phyloP scores from a whole-genome alignment of 2,329 filamentous ascomycete genomes.

The Albifimbria verrucaria region DNA sequence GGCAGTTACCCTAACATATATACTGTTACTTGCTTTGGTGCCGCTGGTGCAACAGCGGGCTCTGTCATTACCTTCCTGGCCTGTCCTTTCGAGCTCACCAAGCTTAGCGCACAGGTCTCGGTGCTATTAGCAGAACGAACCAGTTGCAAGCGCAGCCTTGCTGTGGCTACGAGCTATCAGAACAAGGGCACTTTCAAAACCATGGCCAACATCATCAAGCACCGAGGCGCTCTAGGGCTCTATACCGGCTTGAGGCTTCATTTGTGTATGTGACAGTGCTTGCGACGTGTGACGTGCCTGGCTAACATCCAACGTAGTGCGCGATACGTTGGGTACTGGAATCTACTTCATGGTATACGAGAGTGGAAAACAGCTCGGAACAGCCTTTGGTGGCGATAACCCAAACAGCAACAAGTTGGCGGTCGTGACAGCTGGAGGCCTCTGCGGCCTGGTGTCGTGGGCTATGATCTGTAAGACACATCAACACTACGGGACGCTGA shows the following conservation, averaged over 20 bases:
- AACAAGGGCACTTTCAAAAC: constrained; percentile 76
- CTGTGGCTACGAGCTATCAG: constrained; percentile 66
- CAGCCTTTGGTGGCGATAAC: constrained; percentile 67
- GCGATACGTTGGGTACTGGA: constrained; percentile 77
- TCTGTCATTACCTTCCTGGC: constrained; percentile 77
- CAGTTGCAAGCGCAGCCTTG: constrained; percentile 45
- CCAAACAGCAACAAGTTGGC: constrained; percentile 76
- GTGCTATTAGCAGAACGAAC: constrained; percentile 62
- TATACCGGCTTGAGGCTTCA: constrained; percentile 81
- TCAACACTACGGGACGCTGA: neutral
- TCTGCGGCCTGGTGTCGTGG: constrained; percentile 84
- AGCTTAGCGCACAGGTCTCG: constrained; percentile 81
- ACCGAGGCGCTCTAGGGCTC: constrained; percentile 68
- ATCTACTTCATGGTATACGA: constrained; percentile 92
- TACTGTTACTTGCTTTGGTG: constrained; percentile 73
- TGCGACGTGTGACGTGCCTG: neutral
- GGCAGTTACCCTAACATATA: constrained; percentile 70
- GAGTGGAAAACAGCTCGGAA: constrained; percentile 77
- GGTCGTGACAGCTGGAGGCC: constrained; percentile 72
- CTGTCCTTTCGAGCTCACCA: constrained; percentile 88
- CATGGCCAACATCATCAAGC: constrained; percentile 71
- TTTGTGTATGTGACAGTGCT: constrained; percentile 55
- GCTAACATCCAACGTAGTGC: constrained; percentile 47
- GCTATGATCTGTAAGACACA: constrained; percentile 62
- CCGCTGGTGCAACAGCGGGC: constrained; percentile 74